Evolutionary conservation across 2,329 filamentous ascomycete species (phyloP), one percentile per base, ranked within the genome.

Genomic region (Parastagonospora nodorum): DNA sequence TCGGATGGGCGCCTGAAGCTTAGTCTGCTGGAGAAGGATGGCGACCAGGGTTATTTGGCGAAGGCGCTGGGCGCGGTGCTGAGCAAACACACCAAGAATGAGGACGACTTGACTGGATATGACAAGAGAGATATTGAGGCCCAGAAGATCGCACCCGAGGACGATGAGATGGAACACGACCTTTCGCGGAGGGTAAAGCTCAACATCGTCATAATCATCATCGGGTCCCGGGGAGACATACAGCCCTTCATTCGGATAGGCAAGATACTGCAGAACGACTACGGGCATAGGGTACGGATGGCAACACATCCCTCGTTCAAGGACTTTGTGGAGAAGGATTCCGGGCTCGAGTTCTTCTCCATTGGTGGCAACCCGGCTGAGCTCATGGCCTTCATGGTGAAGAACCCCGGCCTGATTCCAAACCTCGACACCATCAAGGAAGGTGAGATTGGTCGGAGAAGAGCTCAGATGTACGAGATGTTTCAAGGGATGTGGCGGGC

Each of bases 321-420:
- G 41, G 83, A 90, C 0, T 91, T 92, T 61, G 84, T 93, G 1
- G 82, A 90, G 62, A 81, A 87, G 42, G 87, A 91, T 55, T 85
- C 76, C 11, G 87, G 85, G 0, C 78, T 93, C 0, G 89, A 93
- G 61, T 93, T 93, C 74, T 93, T 92, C 73, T 87, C 84, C 1
- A 84, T 92, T 2, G 89, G 89, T 1, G 90, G 90, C 1, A 86
- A 93, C 61, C 90, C 90, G 2, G 84, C 87, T 0, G 88, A 92
- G 71, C 77, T 94, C 1, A 93, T 93, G 90, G 87, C 88, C 0
- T 93, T 92, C 70, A 93, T 94, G 90, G 88, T 92, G 30, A 91
- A 91, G 75, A 92, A 93, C 63, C 88, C 80, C 0, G 88, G 89
- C 4, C 79, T 93, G 71, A 88, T 94, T 2, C 89, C 90, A 0